A percentile compares a stretch with the other conserved stretches of the same genome.
phyloP scores from a whole-genome alignment of 306 rosid genomes.

The Castanea mollissima region DNA sequence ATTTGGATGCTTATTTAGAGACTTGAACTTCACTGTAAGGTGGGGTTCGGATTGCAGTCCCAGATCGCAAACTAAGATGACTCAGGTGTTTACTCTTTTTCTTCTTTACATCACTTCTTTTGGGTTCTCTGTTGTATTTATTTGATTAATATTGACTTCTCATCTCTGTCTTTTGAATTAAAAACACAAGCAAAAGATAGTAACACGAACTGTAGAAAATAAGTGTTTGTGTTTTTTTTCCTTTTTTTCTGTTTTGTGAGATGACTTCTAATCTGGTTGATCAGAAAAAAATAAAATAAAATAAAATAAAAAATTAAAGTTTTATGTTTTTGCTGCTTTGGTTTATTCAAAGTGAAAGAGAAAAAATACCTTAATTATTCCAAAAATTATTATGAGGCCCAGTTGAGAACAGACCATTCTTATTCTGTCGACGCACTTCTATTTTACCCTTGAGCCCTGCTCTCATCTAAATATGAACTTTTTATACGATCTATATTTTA shows the following conservation, averaged over 20 bases:
- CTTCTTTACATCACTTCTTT: neutral
- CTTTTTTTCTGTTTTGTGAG: too few relatives aligned
- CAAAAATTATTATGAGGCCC: too few relatives aligned
- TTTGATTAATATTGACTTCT: neutral
- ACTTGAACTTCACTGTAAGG: neutral
- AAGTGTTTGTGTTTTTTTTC: too few relatives aligned
- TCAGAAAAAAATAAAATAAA: neutral
- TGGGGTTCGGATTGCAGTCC: slow-evolving; percentile 1
- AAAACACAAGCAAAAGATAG: too few relatives aligned
- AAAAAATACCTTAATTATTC: too few relatives aligned
- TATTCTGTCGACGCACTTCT: too few relatives aligned
- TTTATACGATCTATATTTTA: neutral
- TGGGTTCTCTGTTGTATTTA: neutral
- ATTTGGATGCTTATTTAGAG: slow-evolving; percentile 1
- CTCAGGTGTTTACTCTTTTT: slow-evolving; percentile 3
- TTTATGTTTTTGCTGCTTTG: neutral
- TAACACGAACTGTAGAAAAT: too few relatives aligned
- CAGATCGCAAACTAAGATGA: neutral
- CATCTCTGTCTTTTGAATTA: neutral
- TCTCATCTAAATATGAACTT: neutral
- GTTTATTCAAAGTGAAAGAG: neutral
- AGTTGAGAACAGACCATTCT: too few relatives aligned
- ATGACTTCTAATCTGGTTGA: neutral
- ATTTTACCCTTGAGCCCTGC: neutral
- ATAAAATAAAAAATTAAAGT: neutral